Conservation (phyloP, 495 filamentous ascomycete species). For the Aspergillus haitiensis region DNA sequence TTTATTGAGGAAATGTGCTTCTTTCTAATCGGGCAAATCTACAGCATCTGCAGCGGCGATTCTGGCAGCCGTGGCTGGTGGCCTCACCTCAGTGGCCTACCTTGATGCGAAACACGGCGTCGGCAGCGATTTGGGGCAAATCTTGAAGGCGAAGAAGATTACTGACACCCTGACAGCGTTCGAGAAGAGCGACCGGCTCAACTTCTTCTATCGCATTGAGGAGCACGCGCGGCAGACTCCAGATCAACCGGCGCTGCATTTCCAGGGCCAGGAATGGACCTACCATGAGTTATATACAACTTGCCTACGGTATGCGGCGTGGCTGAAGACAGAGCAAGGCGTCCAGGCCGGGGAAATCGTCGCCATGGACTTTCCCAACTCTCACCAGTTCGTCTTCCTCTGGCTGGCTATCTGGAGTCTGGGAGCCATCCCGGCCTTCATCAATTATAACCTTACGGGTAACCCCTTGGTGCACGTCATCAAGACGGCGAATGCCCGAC, state of each 20-base stretch:
- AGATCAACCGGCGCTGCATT: neutral
- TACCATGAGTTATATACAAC: neutral
- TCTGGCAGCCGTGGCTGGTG: neutral
- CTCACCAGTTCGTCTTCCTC: neutral
- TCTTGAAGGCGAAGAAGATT: neutral
- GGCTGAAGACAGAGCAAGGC: neutral
- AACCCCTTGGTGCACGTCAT: slow-evolving; percentile 2
- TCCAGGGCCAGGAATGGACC: slow-evolving; percentile 4
- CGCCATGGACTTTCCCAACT: slow-evolving; percentile 5
- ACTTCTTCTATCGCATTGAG: slow-evolving; percentile 3
- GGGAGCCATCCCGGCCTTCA: neutral
- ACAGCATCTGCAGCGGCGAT: neutral
- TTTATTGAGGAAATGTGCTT: neutral
- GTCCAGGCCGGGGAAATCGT: neutral
- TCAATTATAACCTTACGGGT: slow-evolving; percentile 4
- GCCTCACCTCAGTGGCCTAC: neutral
- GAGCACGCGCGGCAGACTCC: neutral
- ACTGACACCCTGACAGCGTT: neutral
- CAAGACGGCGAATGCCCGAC: neutral
- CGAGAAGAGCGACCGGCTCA: neutral
- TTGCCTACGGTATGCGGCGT: neutral
- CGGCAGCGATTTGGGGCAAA: neutral
- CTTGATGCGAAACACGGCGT: slow-evolving; percentile 9
- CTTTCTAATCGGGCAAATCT: neutral
- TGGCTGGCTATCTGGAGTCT: slow-evolving; percentile 2